phyloP scores from a whole-genome alignment of 2,329 filamentous ascomycete species.

The Neofusicoccum cordaticola region DNA sequence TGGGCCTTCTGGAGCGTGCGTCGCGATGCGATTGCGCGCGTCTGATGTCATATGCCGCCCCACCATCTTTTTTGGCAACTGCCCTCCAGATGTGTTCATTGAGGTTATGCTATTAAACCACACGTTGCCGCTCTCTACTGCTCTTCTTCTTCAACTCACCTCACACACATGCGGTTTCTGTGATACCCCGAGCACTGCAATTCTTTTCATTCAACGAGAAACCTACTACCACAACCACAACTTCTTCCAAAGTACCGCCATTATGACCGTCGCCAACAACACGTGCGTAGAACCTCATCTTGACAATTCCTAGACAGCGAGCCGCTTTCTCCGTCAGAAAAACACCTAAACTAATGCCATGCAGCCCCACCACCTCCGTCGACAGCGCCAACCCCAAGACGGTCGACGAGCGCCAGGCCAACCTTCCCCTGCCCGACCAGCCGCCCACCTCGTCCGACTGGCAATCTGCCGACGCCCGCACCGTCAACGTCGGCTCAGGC shows the following conservation, averaged over 20 bases:
- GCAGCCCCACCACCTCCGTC: constrained; percentile 68
- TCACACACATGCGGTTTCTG: neutral
- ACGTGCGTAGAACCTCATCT: neutral
- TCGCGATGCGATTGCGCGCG: neutral
- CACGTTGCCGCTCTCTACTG: neutral
- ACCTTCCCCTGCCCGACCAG: constrained; percentile 76
- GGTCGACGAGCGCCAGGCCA: constrained; percentile 66
- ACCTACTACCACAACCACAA: neutral
- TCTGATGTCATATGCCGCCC: constrained; percentile 13
- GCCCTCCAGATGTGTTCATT: neutral
- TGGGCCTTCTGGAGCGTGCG: neutral
- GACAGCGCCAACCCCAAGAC: constrained; percentile 74
- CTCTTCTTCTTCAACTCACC: neutral
- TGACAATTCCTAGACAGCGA: too few species aligned
- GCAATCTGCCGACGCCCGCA: constrained; percentile 68
- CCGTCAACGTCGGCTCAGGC: constrained; percentile 68
- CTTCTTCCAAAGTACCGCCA: neutral
- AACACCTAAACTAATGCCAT: neutral
- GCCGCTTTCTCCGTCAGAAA: neutral
- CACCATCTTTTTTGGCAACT: neutral
- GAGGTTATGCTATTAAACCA: constrained; percentile 2
- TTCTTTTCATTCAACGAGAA: neutral
- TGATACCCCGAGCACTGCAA: neutral
- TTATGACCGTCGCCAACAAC: constrained; percentile 9
- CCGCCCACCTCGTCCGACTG: constrained; percentile 75